Evolutionary conservation across 495 filamentous ascomycete species (phyloP).

Genomic region (Hyaloscypha bicolor): DNA sequence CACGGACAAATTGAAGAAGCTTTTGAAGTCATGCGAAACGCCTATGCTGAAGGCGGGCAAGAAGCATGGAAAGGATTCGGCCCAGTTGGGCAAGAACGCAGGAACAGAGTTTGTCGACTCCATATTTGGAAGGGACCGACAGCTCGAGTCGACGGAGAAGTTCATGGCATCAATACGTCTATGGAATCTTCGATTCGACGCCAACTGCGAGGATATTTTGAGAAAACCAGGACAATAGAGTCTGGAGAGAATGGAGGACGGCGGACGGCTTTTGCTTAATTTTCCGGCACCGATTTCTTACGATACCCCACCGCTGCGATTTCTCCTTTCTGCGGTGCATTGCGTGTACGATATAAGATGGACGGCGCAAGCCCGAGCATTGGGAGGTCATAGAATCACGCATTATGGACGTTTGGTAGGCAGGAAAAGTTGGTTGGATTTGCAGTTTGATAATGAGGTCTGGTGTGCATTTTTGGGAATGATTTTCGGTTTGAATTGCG

Average conservation of each 20-base stretch:
- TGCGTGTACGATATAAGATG: slow-evolving; percentile 22
- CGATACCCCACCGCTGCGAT: slow-evolving; percentile 30
- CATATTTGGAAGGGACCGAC: slow-evolving; percentile 90
- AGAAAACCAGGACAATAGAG: slow-evolving; percentile 32
- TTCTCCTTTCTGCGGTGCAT: slow-evolving; percentile 10
- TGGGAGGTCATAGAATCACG: slow-evolving; percentile 13
- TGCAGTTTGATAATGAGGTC: slow-evolving; percentile 5
- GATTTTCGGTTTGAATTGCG: slow-evolving; percentile 2
- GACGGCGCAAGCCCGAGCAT: slow-evolving; percentile 18
- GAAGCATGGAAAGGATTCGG: slow-evolving; percentile 62
- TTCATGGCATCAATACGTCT: slow-evolving; percentile 91
- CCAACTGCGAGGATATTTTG: slow-evolving; percentile 93
- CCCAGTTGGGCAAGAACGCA: slow-evolving; percentile 88
- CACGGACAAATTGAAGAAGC: slow-evolving; percentile 80
- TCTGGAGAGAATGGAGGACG: not conserved
- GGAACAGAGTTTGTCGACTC: slow-evolving; percentile 97
- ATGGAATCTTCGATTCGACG: slow-evolving; percentile 95
- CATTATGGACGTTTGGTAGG: slow-evolving; percentile 22
- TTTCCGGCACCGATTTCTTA: slow-evolving; percentile 20
- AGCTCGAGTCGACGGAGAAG: slow-evolving; percentile 91
- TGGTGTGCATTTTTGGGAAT: slow-evolving; percentile 1
- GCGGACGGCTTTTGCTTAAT: slow-evolving; percentile 15
- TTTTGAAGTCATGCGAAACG: slow-evolving; percentile 87
- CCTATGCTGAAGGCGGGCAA: slow-evolving; percentile 73
- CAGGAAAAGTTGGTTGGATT: slow-evolving; percentile 22